Conservation (phyloP, 1,284 basidiomycete species). For the Cryptococcus deneoformans region DNA sequence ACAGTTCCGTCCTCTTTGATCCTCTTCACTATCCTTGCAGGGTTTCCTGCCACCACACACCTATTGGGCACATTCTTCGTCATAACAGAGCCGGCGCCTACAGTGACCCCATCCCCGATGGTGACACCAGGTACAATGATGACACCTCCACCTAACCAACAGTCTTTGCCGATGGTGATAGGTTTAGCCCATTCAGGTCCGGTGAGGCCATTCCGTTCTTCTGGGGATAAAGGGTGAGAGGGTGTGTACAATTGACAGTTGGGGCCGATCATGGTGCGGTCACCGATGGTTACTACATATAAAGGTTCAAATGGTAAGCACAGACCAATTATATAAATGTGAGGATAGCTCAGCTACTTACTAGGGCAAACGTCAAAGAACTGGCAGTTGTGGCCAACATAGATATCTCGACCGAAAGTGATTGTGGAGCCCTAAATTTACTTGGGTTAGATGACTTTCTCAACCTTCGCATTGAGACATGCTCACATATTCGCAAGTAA, state of each 20-base stretch:
- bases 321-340: too few species aligned
- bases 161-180: constrained; percentile 49
- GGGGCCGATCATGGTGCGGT: constrained; percentile 40
- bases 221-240: constrained; percentile 49
- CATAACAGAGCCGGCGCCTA: constrained; percentile 54
- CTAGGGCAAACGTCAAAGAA: too few species aligned
- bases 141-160: constrained; percentile 53
- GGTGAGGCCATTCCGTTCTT: constrained; percentile 39
- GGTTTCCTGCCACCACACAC: constrained; percentile 52
- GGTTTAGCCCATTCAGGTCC: constrained; percentile 48
- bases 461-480: too few species aligned
- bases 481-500: too few species aligned
- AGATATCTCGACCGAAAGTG: too few species aligned
- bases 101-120: constrained; percentile 52
- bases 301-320: too few species aligned
- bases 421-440: too few species aligned
- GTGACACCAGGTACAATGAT: constrained; percentile 52
- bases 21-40: constrained; percentile 50
- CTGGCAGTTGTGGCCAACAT: too few species aligned
- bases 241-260: constrained; percentile 49
- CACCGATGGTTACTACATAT: too few species aligned
- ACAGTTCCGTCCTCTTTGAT: constrained; percentile 13
- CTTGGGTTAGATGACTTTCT: too few species aligned
- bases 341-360: too few species aligned
- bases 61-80: constrained; percentile 52